Percentiles rank a stretch among this genome's conserved stretches.
These are phyloP conservation scores for Hepatocystis sp. DNA, from an alignment of 169 alveolate genomes.

Conservation along the genomic window DNA sequence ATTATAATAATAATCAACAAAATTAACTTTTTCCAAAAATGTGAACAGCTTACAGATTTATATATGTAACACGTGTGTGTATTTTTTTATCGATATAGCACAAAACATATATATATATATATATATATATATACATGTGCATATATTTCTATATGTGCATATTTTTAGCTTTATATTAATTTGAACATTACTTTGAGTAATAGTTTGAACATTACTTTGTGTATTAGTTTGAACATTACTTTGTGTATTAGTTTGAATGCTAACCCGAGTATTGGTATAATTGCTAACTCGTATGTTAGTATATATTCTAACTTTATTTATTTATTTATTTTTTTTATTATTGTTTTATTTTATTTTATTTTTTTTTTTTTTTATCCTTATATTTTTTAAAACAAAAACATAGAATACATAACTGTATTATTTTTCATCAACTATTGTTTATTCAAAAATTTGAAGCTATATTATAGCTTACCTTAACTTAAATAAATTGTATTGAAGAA, in stretches of 20 bases:
- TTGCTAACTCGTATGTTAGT: too few relatives aligned
- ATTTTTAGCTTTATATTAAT: slow-evolving; percentile 9
- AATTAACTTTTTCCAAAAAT: too few relatives aligned
- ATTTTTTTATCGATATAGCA: too few relatives aligned
- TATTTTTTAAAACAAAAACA: slow-evolving; percentile 1
- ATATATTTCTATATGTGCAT: background rate
- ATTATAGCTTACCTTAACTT: too few relatives aligned
- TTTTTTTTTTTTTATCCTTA: background rate
- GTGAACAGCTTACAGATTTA: background rate
- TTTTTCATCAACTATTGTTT: background rate
- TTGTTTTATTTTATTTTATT: background rate
- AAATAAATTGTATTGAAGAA: too few relatives aligned
- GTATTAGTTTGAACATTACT: too few relatives aligned
- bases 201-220: background rate
- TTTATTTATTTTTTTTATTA: background rate
- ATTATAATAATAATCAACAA: slow-evolving; percentile 27
- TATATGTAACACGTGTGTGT: background rate
- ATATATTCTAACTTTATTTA: too few relatives aligned
- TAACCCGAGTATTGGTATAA: too few relatives aligned
- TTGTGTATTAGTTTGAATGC: too few relatives aligned
- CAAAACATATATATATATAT: background rate
- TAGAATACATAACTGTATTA: background rate
- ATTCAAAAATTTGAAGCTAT: background rate
- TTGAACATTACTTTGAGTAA: background rate
- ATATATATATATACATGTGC: background rate